Percentiles rank a stretch among this genome's conserved stretches.
phyloP scores from a whole-genome alignment of 768 basidiomycete species.

The Tylopilus rubrobrunneus region DNA sequence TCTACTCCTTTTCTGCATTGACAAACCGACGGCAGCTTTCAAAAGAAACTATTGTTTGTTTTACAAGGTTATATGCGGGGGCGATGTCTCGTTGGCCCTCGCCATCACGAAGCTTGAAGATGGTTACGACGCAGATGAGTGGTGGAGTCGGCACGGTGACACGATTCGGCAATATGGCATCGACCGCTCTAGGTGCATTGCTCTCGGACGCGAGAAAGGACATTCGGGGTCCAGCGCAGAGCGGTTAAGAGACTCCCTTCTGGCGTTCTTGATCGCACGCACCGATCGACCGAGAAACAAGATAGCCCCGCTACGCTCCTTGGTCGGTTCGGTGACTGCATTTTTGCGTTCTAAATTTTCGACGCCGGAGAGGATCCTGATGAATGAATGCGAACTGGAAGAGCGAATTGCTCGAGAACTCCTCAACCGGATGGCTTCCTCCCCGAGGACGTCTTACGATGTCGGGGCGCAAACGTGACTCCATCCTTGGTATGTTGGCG shows the following conservation, averaged over 20 bases:
- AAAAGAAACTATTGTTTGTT: constrained; percentile 28
- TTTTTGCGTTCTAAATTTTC: constrained; percentile 9
- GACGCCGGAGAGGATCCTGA: constrained; percentile 12
- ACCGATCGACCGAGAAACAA: constrained; percentile 9
- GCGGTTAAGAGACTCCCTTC: constrained; percentile 24
- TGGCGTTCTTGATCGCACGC: constrained; percentile 15
- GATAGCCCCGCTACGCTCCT: constrained; percentile 4
- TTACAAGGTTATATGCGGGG: constrained; percentile 23
- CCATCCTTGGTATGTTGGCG: neutral
- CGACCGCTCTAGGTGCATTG: constrained; percentile 27
- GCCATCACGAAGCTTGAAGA: constrained; percentile 29
- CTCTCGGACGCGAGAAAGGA: constrained; percentile 30
- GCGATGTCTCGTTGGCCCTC: constrained; percentile 27
- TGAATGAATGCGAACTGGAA: constrained; percentile 20
- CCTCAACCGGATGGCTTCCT: constrained; percentile 6
- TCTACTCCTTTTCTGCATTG: constrained; percentile 31
- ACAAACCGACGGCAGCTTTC: constrained; percentile 24
- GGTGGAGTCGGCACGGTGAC: constrained; percentile 31
- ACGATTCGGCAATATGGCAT: constrained; percentile 14
- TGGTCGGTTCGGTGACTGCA: neutral
- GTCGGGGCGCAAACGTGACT: neutral
- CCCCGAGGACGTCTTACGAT: neutral
- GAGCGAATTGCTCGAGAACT: constrained; percentile 19
- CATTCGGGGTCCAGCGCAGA: constrained; percentile 14
- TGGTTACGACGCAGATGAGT: constrained; percentile 26